A percentile compares a stretch with the other conserved stretches of the same genome.
Evolutionary conservation across 1,284 basidiomycete genomes (phyloP).

Genomic region (Mycosarcoma mackinlayi): DNA sequence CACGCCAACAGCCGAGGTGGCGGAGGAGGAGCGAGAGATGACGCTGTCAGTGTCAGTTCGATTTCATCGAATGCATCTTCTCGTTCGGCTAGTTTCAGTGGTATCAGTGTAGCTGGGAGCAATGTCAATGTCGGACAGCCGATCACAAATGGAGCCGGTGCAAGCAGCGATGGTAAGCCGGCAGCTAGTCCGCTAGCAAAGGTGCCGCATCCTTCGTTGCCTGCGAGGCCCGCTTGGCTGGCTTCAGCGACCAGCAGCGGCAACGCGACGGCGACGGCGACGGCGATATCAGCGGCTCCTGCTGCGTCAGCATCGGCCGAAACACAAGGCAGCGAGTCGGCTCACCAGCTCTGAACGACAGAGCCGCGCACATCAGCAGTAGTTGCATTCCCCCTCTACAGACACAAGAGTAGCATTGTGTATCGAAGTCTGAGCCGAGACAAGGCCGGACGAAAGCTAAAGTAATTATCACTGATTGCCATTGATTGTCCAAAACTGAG

Average conservation of each 20-base stretch:
- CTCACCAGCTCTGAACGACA: no score
- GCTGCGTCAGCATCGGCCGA: not conserved
- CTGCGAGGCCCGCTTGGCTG: slow-evolving; percentile 39
- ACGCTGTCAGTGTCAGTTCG: slow-evolving; percentile 26
- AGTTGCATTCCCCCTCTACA: not conserved
- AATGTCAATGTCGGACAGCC: not conserved
- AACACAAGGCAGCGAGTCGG: not conserved
- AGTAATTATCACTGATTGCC: no score
- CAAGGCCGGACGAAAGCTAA: no score
- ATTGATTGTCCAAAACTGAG: no score
- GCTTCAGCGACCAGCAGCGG: not conserved
- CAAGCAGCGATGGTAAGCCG: not conserved
- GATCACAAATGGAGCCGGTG: not conserved
- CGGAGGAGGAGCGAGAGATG: slow-evolving; percentile 5
- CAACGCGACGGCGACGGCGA: no score
- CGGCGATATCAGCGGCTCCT: no score
- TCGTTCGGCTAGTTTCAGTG: slow-evolving; percentile 31
- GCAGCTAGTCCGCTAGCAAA: not conserved
- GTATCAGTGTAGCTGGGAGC: slow-evolving; percentile 8
- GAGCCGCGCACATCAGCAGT: no score
- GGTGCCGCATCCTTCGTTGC: slow-evolving; percentile 33
- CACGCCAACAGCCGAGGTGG: not conserved
- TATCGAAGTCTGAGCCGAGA: no score
- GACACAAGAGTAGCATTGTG: not conserved
- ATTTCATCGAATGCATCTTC: slow-evolving; percentile 26